phyloP scores from a whole-genome alignment of 192 early-diverging fungal species.

The Chytriomyces sp. region DNA sequence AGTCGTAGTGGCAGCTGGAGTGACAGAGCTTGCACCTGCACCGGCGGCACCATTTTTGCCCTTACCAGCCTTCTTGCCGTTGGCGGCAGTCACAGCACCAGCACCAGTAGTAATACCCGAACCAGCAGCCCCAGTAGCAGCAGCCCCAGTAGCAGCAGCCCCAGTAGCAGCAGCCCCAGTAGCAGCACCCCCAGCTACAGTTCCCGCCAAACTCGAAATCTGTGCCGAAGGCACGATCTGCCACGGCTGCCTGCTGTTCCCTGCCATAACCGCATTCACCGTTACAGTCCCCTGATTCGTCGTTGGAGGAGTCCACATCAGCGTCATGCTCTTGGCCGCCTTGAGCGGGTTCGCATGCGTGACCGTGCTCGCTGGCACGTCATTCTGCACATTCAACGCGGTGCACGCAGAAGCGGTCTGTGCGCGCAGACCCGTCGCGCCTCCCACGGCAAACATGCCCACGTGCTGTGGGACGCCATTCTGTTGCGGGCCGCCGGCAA shows the following conservation, averaged over 20 bases:
- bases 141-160: background rate
- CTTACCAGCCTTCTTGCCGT: background rate
- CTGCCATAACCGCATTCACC: conserved; percentile 24
- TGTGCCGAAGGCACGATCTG: conserved; percentile 7
- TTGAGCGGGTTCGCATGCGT: conserved; percentile 28
- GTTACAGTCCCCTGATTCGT: conserved; percentile 4
- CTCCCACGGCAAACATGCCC: background rate
- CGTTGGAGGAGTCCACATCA: conserved; percentile 28
- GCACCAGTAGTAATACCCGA: background rate
- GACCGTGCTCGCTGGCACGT: conserved; percentile 29
- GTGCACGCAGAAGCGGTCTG: conserved; percentile 38
- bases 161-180: background rate
- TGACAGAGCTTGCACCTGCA: background rate
- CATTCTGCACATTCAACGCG: conserved; percentile 29
- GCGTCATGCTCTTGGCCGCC: background rate
- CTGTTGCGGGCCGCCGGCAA: background rate
- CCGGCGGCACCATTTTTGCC: background rate
- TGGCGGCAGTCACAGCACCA: background rate
- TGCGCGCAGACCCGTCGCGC: conserved; percentile 36
- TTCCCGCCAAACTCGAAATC: background rate
- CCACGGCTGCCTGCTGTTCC: background rate
- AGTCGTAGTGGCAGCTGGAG: background rate
- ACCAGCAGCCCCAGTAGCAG: background rate
- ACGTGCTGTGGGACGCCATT: background rate
- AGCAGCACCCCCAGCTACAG: background rate